Evolutionary conservation across 345 rosid genomes (phyloP).

Genomic region (Cardamine chenopodiifolia): DNA sequence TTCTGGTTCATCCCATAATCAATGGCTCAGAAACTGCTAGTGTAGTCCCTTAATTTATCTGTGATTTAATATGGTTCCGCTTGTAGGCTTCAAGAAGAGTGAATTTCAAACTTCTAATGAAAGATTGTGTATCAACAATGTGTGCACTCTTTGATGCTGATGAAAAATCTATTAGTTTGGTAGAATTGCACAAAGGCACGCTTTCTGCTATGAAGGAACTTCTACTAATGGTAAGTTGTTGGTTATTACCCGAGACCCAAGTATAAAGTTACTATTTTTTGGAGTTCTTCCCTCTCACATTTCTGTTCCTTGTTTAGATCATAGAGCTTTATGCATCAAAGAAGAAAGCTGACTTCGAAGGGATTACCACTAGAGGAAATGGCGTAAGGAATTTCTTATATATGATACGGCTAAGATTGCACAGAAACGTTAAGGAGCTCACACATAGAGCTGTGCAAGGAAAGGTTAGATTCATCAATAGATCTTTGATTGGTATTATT

Average conservation of each 20-base stretch:
- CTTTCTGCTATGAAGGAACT: slow-evolving; percentile 63
- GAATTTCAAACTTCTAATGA: slow-evolving; percentile 64
- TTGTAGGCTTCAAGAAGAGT: slow-evolving; percentile 75
- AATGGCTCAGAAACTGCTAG: slow-evolving; percentile 1
- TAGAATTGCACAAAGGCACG: slow-evolving; percentile 53
- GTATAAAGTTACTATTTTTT: slow-evolving; percentile 11
- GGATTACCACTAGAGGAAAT: slow-evolving; percentile 68
- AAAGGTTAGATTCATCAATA: slow-evolving; percentile 49
- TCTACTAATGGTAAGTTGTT: slow-evolving; percentile 54
- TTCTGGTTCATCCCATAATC: slow-evolving; percentile 57
- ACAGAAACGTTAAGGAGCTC: slow-evolving; percentile 35
- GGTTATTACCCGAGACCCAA: not conserved
- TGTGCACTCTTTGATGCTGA: slow-evolving; percentile 49
- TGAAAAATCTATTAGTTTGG: slow-evolving; percentile 49
- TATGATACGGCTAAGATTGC: slow-evolving; percentile 10
- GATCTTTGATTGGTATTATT: not conserved
- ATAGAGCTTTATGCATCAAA: slow-evolving; percentile 78
- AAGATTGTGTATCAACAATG: slow-evolving; percentile 62
- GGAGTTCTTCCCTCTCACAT: slow-evolving; percentile 15
- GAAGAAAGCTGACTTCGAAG: slow-evolving; percentile 65
- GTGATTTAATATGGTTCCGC: not conserved
- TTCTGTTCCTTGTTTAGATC: slow-evolving; percentile 49
- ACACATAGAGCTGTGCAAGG: slow-evolving; percentile 19
- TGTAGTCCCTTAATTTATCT: not conserved
- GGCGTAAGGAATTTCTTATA: slow-evolving; percentile 56